Evolutionary conservation across 1,139 yeast species (phyloP), one percentile per base, ranked within the genome.

Genomic region (Hemisphaericaspora xylanilytica): DNA sequence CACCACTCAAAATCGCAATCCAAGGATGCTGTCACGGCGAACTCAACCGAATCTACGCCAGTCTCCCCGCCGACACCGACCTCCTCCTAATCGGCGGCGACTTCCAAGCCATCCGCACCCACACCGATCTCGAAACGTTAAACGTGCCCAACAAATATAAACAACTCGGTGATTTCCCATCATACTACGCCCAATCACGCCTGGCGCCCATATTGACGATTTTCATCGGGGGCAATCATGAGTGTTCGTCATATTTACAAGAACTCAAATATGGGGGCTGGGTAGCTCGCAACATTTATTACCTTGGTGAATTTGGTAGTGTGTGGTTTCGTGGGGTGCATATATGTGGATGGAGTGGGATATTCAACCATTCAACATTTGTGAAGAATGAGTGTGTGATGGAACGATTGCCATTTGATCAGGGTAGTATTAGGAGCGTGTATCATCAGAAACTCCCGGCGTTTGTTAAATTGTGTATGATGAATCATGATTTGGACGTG

Each of bases 1-100:
- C 20, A 6, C 15, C 35, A n/a, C 34, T 48, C 8, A 46, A 39
- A 27, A 38, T 89, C 11, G 96, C 95, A 5, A 73, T 89, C 0
- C 92, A 87, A 53, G 99, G 99, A 14, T 92, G 99, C 58, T 82
- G 96, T 47, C 99, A 92, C 59, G 97, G 98, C 2, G 81, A 80
- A 44, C 71, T 92, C 30, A 65, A 80, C 46, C 52, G 56, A 9
- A 83, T 90, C 3, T 90, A 89, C 53, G 42, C 52, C 2, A 46
- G 55, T 13, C 37, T 66, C 5, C 53, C 61, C 2, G 13, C 25
- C 5, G 38, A 46, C 9, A 75, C 77, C 0, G 95, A 89, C 32
- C 63, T 92, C 3, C 70, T 92, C 16, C 63, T 92, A 6, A 81
- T 92, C 3, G 82, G 96, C 49, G 99, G 99, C 0, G 99, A 92